Conservation (phyloP, 1,284 basidiomycete genomes). For the Puccinia polysora region DNA sequence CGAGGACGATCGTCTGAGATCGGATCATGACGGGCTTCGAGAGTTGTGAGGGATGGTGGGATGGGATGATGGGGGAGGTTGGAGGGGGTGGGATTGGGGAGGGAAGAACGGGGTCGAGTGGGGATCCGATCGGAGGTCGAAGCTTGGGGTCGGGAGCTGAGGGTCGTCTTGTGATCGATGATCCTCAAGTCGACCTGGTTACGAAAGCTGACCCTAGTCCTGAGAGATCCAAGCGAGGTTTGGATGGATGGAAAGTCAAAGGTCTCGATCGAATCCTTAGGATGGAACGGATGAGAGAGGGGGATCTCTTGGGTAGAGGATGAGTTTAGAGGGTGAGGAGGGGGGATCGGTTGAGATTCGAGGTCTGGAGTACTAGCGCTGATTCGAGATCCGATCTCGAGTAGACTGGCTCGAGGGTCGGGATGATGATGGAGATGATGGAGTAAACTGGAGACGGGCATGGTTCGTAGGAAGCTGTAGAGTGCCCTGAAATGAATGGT, state of each 20-base stretch:
- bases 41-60: not conserved
- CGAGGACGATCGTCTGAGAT: not conserved
- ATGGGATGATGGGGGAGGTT: not conserved
- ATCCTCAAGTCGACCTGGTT: slow-evolving; percentile 32
- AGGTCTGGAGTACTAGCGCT: slow-evolving; percentile 2
- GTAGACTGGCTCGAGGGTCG: not conserved
- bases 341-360: not conserved
- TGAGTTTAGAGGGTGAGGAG: not conserved
- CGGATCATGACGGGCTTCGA: not conserved
- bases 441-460: slow-evolving; percentile 17
- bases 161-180: not conserved
- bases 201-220: slow-evolving; percentile 27
- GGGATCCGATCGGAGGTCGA: not conserved
- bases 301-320: not conserved
- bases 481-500: slow-evolving; percentile 40
- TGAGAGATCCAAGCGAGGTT: slow-evolving; percentile 16
- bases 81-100: not conserved
- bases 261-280: not conserved
- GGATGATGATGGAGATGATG: slow-evolving; percentile 4
- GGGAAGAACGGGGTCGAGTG: not conserved
- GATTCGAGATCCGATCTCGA: slow-evolving; percentile 35
- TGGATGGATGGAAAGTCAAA: slow-evolving; percentile 29
- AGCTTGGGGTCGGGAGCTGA: slow-evolving; percentile 2
- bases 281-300: slow-evolving; percentile 11
- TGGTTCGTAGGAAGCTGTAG: slow-evolving; percentile 15